Base-by-base conservation (phyloP, 2,329 filamentous ascomycete genomes). In the Zasmidium citrigriseum region DNA sequence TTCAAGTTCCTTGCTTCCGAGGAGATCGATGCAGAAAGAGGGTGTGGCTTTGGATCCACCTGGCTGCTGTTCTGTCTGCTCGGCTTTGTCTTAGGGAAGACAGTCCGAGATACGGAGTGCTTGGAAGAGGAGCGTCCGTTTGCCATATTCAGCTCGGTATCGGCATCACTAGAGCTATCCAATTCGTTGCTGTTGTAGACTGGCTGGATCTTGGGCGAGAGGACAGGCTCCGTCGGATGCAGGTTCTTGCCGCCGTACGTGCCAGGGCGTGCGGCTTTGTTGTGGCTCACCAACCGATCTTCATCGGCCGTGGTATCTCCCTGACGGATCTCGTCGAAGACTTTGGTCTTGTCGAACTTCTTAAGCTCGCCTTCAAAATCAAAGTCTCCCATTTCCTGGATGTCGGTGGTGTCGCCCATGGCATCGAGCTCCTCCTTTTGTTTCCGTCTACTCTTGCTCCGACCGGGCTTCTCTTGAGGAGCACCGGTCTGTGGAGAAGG, bases 351-450 rank as follows among this genome's bases (percentile, higher is more conserved):
- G 78, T 98, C 93, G 68, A 98, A 98, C 70, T 96, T 96, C 48
- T 91, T 93, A 27, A 98, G 81, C 64, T 92, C 92, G 55, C 86
- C 87, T 67, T 90, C 88, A 69, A 98, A 98, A 74, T 98, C 93
- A 68, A 98, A 98, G 61, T 98, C 95, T 11, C 90, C 91, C 80
- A 95, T 85, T 71, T 96, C 93, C 75, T 93, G 90, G 21, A 95
- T 90, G 71, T 98, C 95, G 0, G 91, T 97, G 21, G 93, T 93
- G 70, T 98, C 93, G 71, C 97, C 95, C 0, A 93, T 97, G 3
- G 91, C 92, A 93, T 91, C 76, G 38, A 64, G 58, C 54, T 82
- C 79, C 57, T 85, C 82, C 9, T 65, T 76, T 75, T 64, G 78
- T 63, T 80, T 79, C 24, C 79, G 78, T 55, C 78, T 78, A 25